Conservation (phyloP, 176 grass and related monocot species). For the Cenchrus fungigraminus region DNA sequence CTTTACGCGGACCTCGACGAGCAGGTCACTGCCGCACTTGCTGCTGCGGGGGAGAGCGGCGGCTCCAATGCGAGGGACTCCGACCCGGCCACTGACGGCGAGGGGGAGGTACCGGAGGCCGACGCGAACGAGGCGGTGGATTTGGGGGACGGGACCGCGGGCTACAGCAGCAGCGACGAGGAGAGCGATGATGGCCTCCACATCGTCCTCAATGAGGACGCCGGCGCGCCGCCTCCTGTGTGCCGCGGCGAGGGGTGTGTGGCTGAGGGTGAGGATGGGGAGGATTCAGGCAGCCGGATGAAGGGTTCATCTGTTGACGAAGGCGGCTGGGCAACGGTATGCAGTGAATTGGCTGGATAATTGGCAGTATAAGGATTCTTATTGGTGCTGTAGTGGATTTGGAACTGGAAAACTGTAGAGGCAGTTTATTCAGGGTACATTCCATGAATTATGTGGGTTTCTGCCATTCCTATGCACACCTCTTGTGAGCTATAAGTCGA, state of each 20-base stretch:
- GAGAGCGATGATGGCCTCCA: constrained; percentile 78
- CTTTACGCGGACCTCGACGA: constrained; percentile 83
- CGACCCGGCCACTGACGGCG: constrained; percentile 42
- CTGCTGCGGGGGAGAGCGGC: constrained; percentile 47
- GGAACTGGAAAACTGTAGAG: background rate
- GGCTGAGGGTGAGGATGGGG: constrained; percentile 44
- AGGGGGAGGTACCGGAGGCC: constrained; percentile 39
- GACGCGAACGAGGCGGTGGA: constrained; percentile 47
- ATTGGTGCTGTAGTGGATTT: background rate
- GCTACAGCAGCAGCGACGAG: constrained; percentile 53
- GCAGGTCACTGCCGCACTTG: constrained; percentile 53
- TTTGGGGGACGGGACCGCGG: constrained; percentile 53
- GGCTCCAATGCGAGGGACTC: constrained; percentile 56
- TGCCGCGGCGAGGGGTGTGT: constrained; percentile 14
- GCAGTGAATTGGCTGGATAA: constrained; percentile 17
- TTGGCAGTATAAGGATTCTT: background rate
- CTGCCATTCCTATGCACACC: constrained; percentile 16
- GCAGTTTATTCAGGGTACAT: background rate
- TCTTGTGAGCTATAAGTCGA: background rate
- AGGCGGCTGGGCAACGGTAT: constrained; percentile 42
- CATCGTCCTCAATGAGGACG: constrained; percentile 78
- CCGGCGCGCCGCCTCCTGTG: constrained; percentile 25
- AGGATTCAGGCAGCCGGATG: constrained; percentile 33
- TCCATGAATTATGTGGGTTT: background rate
- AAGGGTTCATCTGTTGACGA: constrained; percentile 9